phyloP scores from a whole-genome alignment of 805 yeast species.

The Saturnispora saitoi region DNA sequence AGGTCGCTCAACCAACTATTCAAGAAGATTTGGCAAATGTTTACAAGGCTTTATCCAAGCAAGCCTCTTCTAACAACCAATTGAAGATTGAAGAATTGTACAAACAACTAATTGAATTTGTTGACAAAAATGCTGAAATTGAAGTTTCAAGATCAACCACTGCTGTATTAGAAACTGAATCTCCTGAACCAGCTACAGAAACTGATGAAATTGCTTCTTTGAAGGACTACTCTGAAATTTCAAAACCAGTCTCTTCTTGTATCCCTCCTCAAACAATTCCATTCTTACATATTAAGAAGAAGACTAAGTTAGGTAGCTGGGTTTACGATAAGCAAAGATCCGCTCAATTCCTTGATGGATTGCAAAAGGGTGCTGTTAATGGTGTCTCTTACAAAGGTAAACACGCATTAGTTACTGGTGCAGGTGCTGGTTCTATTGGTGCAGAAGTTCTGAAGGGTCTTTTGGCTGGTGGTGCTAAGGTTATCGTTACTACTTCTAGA shows the following conservation, averaged over 20 bases:
- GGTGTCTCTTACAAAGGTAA: conserved; percentile 88
- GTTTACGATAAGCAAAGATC: conserved; percentile 73
- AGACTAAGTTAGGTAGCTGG: conserved; percentile 68
- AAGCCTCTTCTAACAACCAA: conserved; percentile 61
- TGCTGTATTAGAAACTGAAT: conserved; percentile 38
- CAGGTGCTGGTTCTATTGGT: conserved; percentile 98
- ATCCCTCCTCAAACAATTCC: conserved; percentile 84
- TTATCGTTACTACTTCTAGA: conserved; percentile 91
- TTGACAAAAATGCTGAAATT: conserved; percentile 62
- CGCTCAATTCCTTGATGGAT: conserved; percentile 72
- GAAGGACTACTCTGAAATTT: conserved; percentile 59
- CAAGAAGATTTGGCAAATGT: conserved; percentile 79
- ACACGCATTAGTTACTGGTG: conserved; percentile 91
- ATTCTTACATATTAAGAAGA: conserved; percentile 85
- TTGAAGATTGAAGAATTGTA: conserved; percentile 64
- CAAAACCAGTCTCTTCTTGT: conserved; percentile 63
- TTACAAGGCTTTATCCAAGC: conserved; percentile 72
- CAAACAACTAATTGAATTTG: conserved; percentile 59
- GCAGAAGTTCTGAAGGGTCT: conserved; percentile 94
- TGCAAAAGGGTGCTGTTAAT: conserved; percentile 89
- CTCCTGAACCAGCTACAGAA: conserved; percentile 28
- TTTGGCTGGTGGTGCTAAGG: conserved; percentile 96
- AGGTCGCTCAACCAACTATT: conserved; percentile 59
- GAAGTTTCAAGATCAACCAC: conserved; percentile 57
- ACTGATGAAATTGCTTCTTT: conserved; percentile 83